Base-by-base conservation (phyloP, 2,329 filamentous ascomycete species). In the Ambrosiella xylebori region DNA sequence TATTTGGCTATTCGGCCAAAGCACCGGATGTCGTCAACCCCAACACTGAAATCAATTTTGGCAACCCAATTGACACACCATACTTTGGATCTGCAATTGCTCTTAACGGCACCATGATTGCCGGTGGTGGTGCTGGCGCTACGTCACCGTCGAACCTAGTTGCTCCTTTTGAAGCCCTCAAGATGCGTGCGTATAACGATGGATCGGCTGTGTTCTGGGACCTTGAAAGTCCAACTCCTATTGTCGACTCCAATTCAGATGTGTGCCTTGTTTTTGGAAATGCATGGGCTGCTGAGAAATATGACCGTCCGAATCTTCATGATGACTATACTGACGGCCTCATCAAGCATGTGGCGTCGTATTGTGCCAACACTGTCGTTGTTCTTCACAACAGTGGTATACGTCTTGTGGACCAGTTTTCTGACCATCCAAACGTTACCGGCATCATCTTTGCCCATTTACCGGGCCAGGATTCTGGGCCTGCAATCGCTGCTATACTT, bases 281-380 rank as follows among this genome's bases (percentile, higher is more conserved):
- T 64, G 77, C 75, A 7, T 86, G 84, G 68, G 80, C 84, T 0
- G 81, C 84, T 1, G 88, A 95, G 68, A 85, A 84, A 1, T 84
- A 76, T 62, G 76, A 87, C 60, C 74, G 80, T 52, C 71, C 78
- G 0, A 74, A 74, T 7, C 71, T 86, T 47, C 75, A 76, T 44
- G 86, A 91, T 65, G 82, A 84, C 60, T 80, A 79, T 56, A 81
- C 78, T 1, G 81, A 85, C 61, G 68, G 67, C 0, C 68, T 85
- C 0, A 74, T 85, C 49, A 68, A 68, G 1, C 73, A 76, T 51
- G 79, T 85, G 0, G 81, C 82, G 0, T 68, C 71, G 7, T 71
- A 72, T 19, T 85, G 81, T 67, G 73, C 71, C 61, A 83, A 80
- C 61, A 84, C 82, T 0, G 72, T 85, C 15, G 82, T 85, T 0